phyloP scores from a whole-genome alignment of 2,329 filamentous ascomycete species.

The Zopfia rhizophila region DNA sequence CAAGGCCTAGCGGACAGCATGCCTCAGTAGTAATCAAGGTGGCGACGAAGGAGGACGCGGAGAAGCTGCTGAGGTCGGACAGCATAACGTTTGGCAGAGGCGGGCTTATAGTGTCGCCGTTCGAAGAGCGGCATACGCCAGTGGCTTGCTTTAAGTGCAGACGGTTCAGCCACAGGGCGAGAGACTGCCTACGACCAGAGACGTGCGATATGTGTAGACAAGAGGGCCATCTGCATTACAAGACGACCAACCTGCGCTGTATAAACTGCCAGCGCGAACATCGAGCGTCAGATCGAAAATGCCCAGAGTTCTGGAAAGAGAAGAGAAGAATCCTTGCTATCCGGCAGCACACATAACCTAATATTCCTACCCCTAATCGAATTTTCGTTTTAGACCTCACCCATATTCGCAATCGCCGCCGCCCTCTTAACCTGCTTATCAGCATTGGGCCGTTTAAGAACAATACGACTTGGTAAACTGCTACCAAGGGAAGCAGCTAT shows the following conservation, averaged over 20 bases:
- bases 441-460: no score
- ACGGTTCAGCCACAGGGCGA: slow-evolving; percentile 6
- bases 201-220: slow-evolving; percentile 6
- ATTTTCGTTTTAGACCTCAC: no score
- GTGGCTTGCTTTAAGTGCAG: slow-evolving; percentile 11
- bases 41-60: slow-evolving; percentile 18
- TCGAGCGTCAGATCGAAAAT: no score
- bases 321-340: no score
- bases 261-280: no score
- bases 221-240: slow-evolving; percentile 4
- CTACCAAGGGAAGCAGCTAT: no score
- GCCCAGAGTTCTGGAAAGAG: no score
- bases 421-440: no score
- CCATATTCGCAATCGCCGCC: no score
- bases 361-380: no score
- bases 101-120: slow-evolving; percentile 7
- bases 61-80: slow-evolving; percentile 21
- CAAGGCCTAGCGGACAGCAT: slow-evolving; percentile 18
- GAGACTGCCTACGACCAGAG: slow-evolving; percentile 6
- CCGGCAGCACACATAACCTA: no score
- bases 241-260: slow-evolving; percentile 8
- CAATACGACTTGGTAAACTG: no score
- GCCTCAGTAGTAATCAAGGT: slow-evolving; percentile 22
- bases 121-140: slow-evolving; percentile 7
- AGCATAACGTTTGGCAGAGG: slow-evolving; percentile 19